A percentile compares a stretch with the other conserved stretches of the same genome.
Conservation (phyloP, 1,284 basidiomycete genomes). For the Sutorius eximius region DNA sequence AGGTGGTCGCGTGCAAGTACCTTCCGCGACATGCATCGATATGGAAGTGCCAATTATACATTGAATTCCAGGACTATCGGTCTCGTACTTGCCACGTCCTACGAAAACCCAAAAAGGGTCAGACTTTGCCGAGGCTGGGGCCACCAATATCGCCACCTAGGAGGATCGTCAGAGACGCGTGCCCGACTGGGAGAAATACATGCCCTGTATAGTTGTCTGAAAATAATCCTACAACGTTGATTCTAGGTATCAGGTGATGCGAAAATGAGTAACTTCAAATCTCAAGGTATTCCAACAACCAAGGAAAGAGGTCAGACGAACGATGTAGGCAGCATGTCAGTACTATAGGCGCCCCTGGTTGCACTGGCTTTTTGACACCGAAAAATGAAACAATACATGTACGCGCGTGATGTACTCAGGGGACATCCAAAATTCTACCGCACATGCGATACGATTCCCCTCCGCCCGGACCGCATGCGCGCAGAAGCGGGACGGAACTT, state of each 20-base stretch:
- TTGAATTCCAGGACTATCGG: neutral
- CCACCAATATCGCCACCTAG: neutral
- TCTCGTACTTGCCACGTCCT: constrained; percentile 6
- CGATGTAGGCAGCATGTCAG: neutral
- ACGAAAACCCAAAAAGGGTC: neutral
- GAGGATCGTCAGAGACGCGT: constrained; percentile 2
- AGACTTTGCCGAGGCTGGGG: neutral
- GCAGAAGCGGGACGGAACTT: neutral
- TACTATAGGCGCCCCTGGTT: neutral
- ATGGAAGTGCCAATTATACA: constrained; percentile 1
- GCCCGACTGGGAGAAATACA: neutral
- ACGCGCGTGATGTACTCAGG: neutral
- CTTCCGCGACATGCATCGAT: constrained; percentile 2
- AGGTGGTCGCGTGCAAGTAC: neutral
- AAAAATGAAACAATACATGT: neutral
- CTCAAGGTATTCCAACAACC: neutral
- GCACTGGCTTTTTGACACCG: neutral
- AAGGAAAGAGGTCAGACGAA: neutral
- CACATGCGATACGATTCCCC: neutral
- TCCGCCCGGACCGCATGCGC: neutral
- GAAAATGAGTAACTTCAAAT: neutral
- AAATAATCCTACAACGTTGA: neutral
- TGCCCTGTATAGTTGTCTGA: neutral
- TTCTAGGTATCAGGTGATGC: neutral
- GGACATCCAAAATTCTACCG: neutral